phyloP scores from a whole-genome alignment of 345 rosid genomes.

The Punica granatum region DNA sequence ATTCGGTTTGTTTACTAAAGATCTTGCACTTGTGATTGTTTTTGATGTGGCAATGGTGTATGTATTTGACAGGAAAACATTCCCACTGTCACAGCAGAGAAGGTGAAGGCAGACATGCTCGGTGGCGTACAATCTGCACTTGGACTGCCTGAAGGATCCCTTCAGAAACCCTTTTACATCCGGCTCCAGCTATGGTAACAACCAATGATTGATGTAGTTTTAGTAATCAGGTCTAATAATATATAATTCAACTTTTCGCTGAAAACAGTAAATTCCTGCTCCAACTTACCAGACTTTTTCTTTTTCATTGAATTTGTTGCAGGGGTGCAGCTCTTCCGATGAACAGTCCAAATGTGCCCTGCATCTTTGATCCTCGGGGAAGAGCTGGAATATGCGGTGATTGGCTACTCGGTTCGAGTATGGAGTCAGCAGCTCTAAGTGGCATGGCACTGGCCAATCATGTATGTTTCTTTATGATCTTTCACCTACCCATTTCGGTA shows the following conservation, averaged over 20 bases:
- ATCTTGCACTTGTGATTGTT: no score
- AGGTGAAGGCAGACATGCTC: conserved; percentile 65
- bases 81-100: conserved; percentile 65
- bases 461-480: conserved; percentile 21
- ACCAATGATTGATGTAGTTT: not conserved
- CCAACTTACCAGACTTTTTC: not conserved
- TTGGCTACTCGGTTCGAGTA: conserved; percentile 79
- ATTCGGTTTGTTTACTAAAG: no score
- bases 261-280: not conserved
- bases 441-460: conserved; percentile 81
- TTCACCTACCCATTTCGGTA: not conserved
- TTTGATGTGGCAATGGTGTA: no score
- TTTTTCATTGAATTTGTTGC: not conserved
- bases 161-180: conserved; percentile 48
- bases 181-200: conserved; percentile 72
- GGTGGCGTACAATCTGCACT: conserved; percentile 65
- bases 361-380: conserved; percentile 79
- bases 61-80: conserved; percentile 56
- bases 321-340: conserved; percentile 97
- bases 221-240: not conserved
- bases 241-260: not conserved
- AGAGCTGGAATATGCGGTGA: conserved; percentile 95
- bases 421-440: conserved; percentile 85
- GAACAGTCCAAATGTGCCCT: conserved; percentile 60
- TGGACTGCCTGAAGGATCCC: conserved; percentile 61